A percentile compares a stretch with the other conserved stretches of the same genome.
These are phyloP conservation scores for Pelargonium nanum DNA, from an alignment of 345 rosid genomes.

Conservation along the genomic window DNA sequence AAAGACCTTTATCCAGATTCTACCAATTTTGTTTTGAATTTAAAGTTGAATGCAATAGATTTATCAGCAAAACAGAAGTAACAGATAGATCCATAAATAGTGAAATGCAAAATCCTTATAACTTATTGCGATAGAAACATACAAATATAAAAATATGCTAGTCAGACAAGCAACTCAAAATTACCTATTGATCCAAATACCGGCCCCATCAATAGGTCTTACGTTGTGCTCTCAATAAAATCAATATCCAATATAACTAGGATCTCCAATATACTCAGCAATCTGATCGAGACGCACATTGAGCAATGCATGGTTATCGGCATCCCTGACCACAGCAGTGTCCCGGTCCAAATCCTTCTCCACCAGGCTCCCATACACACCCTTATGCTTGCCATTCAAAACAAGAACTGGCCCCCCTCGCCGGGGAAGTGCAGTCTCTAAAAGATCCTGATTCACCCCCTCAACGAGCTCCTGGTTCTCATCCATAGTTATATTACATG, in stretches of 20 bases:
- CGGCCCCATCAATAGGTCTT: not conserved
- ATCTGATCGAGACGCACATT: conserved; percentile 68
- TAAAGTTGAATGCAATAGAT: not conserved
- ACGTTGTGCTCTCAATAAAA: not conserved
- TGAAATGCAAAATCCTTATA: not conserved
- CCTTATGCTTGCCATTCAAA: conserved; percentile 56
- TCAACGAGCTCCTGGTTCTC: conserved; percentile 60
- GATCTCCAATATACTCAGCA: conserved; percentile 77
- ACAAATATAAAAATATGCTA: no score
- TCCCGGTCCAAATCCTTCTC: conserved; percentile 58
- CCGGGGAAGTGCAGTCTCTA: conserved; percentile 81
- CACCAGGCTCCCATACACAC: conserved; percentile 59
- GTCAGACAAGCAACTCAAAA: not conserved
- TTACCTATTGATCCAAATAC: not conserved
- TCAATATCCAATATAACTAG: conserved; percentile 37
- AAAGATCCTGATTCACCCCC: conserved; percentile 64
- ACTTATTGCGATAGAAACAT: not conserved
- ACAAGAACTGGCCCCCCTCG: conserved; percentile 61
- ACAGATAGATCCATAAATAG: not conserved
- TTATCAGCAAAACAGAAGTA: not conserved
- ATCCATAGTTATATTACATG: conserved; percentile 64
- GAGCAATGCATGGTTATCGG: conserved; percentile 49
- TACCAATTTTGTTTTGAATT: no score
- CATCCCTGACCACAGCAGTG: conserved; percentile 56
- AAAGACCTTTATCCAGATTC: not conserved